Base-by-base conservation (phyloP, 129 eudicot genomes). In the Centrapalus pauciflorus region DNA sequence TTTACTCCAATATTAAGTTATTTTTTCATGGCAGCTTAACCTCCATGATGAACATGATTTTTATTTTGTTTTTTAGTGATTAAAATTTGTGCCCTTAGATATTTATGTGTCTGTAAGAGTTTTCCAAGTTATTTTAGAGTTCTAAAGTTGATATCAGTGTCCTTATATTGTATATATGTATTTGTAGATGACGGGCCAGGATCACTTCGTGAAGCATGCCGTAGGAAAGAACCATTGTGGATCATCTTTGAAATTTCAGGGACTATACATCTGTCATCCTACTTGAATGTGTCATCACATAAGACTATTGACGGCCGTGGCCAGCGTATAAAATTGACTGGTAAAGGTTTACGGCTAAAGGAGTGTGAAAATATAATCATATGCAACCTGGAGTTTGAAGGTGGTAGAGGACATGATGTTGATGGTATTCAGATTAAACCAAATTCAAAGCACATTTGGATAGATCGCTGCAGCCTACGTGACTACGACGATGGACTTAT, bases 361-460 rank as follows among this genome's bases (percentile, higher is more conserved):
- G 95, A 88, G 14, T 87, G 98, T 19, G 96, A 92, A 70, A 88
- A 92, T 55, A 70, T 92, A 46, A 92, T 92, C 7, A 83, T 92
- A 48, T 85, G 91, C 82, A 92, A 92, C 70, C 65, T 92, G 61
- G 85, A 85, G 70, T 83, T 92, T 38, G 98, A 92, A 79, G 94
- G 88, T 17, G 97, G 97, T 26, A 85, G 96, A 68, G 97, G 98
- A 29, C 83, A 87, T 71, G 98, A 91, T 81, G 88, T 87, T 64
- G 98, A 91, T 79, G 98, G 88, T 20, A 91, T 91, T 63, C 98
- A 91, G 32, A 91, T 91, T 55, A 91, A 91, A 81, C 98, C 96
- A 1, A 92, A 92, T 61, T 88, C 98, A 14, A 83, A 69, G 78
- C 82, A 92, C 62, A 88, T 92, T 50, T 85, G 96, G 98, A 92